Conservation (phyloP, 768 basidiomycete species). For the Auricularia sp. region DNA sequence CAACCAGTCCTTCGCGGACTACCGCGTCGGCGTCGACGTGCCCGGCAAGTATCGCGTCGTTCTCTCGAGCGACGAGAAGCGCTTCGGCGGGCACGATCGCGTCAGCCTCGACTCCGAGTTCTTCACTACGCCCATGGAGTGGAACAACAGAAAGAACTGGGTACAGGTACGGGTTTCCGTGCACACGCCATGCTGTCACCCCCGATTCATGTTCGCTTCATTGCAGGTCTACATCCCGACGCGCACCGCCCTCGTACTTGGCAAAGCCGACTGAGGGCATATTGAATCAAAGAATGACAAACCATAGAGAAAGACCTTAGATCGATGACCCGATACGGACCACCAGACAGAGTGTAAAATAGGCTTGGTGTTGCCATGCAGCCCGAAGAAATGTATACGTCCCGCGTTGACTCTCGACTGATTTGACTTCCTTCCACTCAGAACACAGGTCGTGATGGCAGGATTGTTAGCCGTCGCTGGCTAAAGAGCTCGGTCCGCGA, state of each 20-base stretch:
- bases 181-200: not conserved
- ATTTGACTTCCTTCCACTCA: too few species aligned
- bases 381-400: too few species aligned
- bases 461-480: too few species aligned
- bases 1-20: constrained; percentile 82
- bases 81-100: constrained; percentile 86
- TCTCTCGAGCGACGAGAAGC: constrained; percentile 75
- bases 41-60: constrained; percentile 78
- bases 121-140: constrained; percentile 76
- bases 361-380: not conserved
- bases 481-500: too few species aligned
- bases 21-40: constrained; percentile 81
- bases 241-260: constrained; percentile 57
- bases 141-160: constrained; percentile 91
- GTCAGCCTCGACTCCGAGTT: constrained; percentile 52
- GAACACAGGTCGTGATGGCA: too few species aligned
- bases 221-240: constrained; percentile 63
- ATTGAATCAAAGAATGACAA: not conserved
- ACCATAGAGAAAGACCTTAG: not conserved
- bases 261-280: constrained; percentile 22
- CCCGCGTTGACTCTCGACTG: too few species aligned
- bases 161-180: constrained; percentile 49
- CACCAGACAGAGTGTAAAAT: not conserved
- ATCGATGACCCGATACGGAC: not conserved
- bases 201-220: too few species aligned